A percentile compares a stretch with the other conserved stretches of the same genome.
Conservation (phyloP, 768 basidiomycete species). For the Termitomyces sp. region DNA sequence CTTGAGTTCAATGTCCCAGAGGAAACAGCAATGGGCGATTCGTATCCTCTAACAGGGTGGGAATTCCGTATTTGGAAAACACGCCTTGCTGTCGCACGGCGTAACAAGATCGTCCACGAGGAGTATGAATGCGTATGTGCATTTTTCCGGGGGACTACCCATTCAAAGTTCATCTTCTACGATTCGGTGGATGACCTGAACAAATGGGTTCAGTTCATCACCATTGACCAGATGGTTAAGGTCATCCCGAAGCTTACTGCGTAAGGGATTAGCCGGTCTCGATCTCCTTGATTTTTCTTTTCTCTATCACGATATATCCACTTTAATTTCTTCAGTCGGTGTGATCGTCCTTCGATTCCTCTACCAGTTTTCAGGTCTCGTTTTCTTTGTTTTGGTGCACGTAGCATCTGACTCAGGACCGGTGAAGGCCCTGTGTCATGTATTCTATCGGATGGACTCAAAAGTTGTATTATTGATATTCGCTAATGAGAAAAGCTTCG, state of each 20-base stretch:
- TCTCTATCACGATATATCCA: background rate
- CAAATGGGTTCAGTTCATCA: conserved; percentile 82
- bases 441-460: background rate
- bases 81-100: conserved; percentile 63
- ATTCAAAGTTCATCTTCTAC: conserved; percentile 71
- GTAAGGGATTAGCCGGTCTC: conserved; percentile 13
- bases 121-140: conserved; percentile 75
- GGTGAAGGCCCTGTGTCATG: too few relatives aligned
- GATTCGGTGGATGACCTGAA: conserved; percentile 63
- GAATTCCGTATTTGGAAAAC: conserved; percentile 82
- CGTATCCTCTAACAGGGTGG: conserved; percentile 71
- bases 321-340: background rate
- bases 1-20: conserved; percentile 76
- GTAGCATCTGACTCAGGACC: background rate
- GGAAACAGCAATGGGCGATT: conserved; percentile 61
- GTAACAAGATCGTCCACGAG: conserved; percentile 55
- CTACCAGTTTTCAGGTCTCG: background rate
- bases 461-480: too few relatives aligned
- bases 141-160: conserved; percentile 65
- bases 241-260: conserved; percentile 74
- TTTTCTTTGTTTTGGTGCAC: background rate
- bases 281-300: background rate
- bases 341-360: background rate
- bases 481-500: too few relatives aligned
- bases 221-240: conserved; percentile 77